Evolutionary conservation across 208 protist genomes (phyloP).

Genomic region (Leishmania gerbilli): DNA sequence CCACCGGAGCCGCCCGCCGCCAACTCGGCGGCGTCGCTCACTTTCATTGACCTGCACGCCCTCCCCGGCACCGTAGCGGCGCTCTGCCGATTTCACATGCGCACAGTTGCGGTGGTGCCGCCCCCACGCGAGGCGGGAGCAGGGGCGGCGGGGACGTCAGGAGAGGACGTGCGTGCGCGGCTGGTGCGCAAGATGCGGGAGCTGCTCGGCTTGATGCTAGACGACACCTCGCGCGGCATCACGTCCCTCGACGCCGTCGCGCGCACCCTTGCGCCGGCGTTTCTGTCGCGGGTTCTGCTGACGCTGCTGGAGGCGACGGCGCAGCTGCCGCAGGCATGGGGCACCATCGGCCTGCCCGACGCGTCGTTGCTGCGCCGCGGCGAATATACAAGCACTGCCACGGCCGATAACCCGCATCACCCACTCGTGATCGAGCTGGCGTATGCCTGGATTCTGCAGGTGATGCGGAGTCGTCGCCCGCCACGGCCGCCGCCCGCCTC

Average conservation of each 20-base stretch:
- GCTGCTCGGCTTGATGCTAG: slow-evolving; percentile 39
- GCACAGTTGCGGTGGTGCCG: background rate
- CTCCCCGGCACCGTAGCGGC: slow-evolving; percentile 41
- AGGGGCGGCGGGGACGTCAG: background rate
- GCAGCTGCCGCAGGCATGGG: slow-evolving; percentile 4
- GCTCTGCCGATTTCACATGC: slow-evolving; percentile 21
- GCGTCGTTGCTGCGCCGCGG: background rate
- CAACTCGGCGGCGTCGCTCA: slow-evolving; percentile 20
- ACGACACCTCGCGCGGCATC: slow-evolving; percentile 41
- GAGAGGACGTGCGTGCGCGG: background rate
- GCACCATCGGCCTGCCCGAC: background rate
- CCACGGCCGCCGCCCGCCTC: slow-evolving; percentile 17
- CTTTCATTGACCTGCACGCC: slow-evolving; percentile 48
- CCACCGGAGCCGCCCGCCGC: background rate
- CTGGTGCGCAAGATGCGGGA: slow-evolving; percentile 21
- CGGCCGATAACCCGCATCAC: slow-evolving; percentile 11
- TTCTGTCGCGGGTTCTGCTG: slow-evolving; percentile 36
- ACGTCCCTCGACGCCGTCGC: slow-evolving; percentile 30
- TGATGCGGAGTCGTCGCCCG: slow-evolving; percentile 13
- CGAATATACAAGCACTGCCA: background rate
- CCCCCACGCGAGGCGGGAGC: background rate
- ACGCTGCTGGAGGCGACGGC: slow-evolving; percentile 20
- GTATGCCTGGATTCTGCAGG: slow-evolving; percentile 57
- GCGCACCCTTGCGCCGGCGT: slow-evolving; percentile 4
- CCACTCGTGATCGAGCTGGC: slow-evolving; percentile 58